Evolutionary conservation across 1,139 yeast genomes (phyloP).

Genomic region (Yueomyces sp.): DNA sequence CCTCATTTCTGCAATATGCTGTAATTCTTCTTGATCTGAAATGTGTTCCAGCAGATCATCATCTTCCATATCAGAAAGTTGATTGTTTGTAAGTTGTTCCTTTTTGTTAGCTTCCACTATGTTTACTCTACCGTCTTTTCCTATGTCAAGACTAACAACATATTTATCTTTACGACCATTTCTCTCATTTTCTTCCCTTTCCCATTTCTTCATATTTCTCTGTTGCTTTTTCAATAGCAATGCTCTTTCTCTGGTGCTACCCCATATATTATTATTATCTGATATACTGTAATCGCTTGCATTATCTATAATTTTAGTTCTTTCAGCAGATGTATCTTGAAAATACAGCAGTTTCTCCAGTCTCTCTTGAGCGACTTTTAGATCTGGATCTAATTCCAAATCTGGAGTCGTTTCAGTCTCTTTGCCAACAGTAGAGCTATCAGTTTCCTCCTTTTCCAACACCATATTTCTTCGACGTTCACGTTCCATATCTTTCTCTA

Average conservation of each 20-base stretch:
- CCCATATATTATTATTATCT: slow-evolving; percentile 87
- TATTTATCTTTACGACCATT: slow-evolving; percentile 57
- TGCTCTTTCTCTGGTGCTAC: slow-evolving; percentile 81
- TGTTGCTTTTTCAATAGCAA: slow-evolving; percentile 72
- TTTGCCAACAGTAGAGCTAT: slow-evolving; percentile 5
- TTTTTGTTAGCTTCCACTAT: slow-evolving; percentile 16
- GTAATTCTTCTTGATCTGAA: slow-evolving; percentile 21
- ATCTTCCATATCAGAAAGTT: slow-evolving; percentile 17
- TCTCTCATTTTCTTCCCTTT: slow-evolving; percentile 43
- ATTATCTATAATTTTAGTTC: slow-evolving; percentile 86
- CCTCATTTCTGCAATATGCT: slow-evolving; percentile 22
- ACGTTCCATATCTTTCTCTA: slow-evolving; percentile 26
- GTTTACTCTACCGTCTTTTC: slow-evolving; percentile 58
- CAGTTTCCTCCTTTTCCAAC: slow-evolving; percentile 17
- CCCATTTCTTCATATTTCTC: slow-evolving; percentile 50
- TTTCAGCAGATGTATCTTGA: slow-evolving; percentile 77
- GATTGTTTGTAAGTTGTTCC: slow-evolving; percentile 4
- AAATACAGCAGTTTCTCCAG: slow-evolving; percentile 62
- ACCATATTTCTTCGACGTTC: slow-evolving; percentile 9
- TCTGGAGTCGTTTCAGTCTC: slow-evolving; percentile 26
- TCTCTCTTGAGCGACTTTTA: slow-evolving; percentile 56
- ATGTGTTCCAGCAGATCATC: slow-evolving; percentile 13
- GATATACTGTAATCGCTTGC: slow-evolving; percentile 92
- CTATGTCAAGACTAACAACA: slow-evolving; percentile 64
- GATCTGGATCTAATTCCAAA: slow-evolving; percentile 33